Evolutionary conservation across 1,284 basidiomycete species (phyloP), one percentile per base, ranked within the genome.

Genomic region (Stygiomarasmius scandens): DNA sequence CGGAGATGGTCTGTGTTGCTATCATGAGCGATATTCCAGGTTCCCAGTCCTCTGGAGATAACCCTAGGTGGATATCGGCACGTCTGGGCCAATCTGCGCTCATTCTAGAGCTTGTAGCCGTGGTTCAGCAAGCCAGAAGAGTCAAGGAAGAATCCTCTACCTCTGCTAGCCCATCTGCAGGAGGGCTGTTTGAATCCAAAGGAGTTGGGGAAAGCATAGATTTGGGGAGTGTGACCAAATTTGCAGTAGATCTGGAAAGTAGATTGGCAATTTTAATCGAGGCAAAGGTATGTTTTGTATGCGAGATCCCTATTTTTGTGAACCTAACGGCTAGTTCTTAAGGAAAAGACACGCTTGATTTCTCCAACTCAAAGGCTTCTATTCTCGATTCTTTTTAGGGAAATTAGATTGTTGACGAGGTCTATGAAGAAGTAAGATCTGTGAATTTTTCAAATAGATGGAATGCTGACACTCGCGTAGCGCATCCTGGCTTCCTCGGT

Each of bases 1-100:
- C 87, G 1, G 89, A 92, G 64, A 93, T 93, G 90, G 74, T 92
- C 58, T 76, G 84, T 2, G 81, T 92, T 3, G 89, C 87, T 3
- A 69, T 92, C 45, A 81, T 87, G 77, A 84, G 80, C 55, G 81
- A 84, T 59, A 67, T 74, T n/a, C 58, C 57, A 67, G 69, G 49
- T 52, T 61, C 29, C 58, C 22, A 41, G n/a, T 9, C 36, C 9
- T 27, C 62, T 0, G 67, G 61, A 61, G 4, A 55, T 57, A 16
- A 59, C 57, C 3, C 46, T 24, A 49, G 32, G 27, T 82, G 78
- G 75, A 78, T 77, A 1, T 75, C 74, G 49, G 78, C 83, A 23
- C 81, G 85, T 43, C 67, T 87, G 3, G 90, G 91, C 0, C 87
- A 92, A 65, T 80, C 81, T 46, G 79, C 85, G 2, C 67, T 92